Evolutionary conservation across 495 filamentous ascomycete genomes (phyloP).

Genomic region (Xylaria telfairii): DNA sequence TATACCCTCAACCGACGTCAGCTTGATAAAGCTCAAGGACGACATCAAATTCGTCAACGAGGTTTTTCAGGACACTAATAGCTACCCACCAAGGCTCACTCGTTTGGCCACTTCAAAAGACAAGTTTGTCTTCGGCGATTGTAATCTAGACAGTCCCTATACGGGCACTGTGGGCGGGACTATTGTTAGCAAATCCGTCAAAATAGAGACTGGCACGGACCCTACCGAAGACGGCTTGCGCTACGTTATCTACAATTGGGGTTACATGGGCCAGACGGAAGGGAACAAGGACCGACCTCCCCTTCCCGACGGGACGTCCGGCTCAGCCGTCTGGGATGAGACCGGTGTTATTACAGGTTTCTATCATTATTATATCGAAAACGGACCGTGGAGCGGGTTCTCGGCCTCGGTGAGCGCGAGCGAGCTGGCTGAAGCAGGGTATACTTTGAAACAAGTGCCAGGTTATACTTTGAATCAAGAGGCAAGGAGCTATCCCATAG

Average conservation of each 20-base stretch:
- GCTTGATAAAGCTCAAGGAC: constrained; percentile 15
- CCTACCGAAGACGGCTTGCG: background rate
- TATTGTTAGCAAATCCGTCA: constrained; percentile 19
- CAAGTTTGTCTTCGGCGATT: background rate
- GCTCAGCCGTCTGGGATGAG: constrained; percentile 24
- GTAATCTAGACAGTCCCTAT: constrained; percentile 23
- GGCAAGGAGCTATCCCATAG: too few relatives aligned
- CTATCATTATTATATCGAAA: constrained; percentile 22
- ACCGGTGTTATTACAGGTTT: constrained; percentile 20
- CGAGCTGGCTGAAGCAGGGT: constrained; percentile 24
- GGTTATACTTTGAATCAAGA: too few relatives aligned
- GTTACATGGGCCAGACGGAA: constrained; percentile 13
- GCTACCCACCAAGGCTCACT: constrained; percentile 8
- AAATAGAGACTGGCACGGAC: background rate
- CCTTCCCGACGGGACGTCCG: constrained; percentile 1
- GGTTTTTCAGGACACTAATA: constrained; percentile 4
- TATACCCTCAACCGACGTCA: constrained; percentile 11
- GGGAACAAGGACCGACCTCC: background rate
- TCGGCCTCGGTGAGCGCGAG: constrained; percentile 23
- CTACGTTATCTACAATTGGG: constrained; percentile 23
- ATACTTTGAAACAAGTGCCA: too few relatives aligned
- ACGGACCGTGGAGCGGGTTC: constrained; percentile 21
- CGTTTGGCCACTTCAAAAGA: constrained; percentile 18
- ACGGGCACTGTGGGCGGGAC: constrained; percentile 7
- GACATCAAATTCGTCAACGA: constrained; percentile 9